Base-by-base conservation (phyloP, 1,284 basidiomycete species). In the Leccinum pseudoinsigne region DNA sequence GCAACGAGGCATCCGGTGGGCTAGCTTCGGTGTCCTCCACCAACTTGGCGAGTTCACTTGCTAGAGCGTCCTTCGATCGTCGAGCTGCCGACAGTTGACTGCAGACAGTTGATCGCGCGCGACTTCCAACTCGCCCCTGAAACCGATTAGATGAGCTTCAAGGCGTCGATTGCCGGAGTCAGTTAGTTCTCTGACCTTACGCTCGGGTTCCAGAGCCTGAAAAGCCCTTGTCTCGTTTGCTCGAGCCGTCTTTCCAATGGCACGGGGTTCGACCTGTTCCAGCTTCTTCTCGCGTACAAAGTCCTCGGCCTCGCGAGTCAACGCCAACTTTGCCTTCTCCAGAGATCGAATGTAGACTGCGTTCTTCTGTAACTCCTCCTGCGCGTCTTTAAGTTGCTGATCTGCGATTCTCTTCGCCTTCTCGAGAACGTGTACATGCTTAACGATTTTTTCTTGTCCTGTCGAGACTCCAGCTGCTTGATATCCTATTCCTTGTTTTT, bases 371-470 rank as follows among this genome's bases (percentile, higher is more conserved):
- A 96, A 75, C 74, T 95, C 92, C 26, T 83, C 77, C 67, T 92
- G 89, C 1, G 93, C 90, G 21, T 95, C 93, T 28, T 82, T 85
- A 7, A 98, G 86, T 74, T 98, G 94, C 28, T 92, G 87, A 74
- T 99, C 97, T 1, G 97, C 97, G 66, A 97, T 90, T 63, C 92
- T 92, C 77, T 98, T 98, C 10, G 97, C 97, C 72, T 97, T 94
- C 75, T 99, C 96, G 6, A 98, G 84, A 16, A 99, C 97, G 71
- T 99, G 93, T 21, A 99, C 95, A 72, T 99, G 97, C 77, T 99
- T 97, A 57, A 99, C 95, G 63, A 98, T 97, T 14, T 97, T 12
- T 95, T 98, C 82, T 97, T 98, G 81, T 98, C 95, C 76, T 96
- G 93, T 73, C 88, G 87, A 7, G 90, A 90, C 63, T 94, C 90